phyloP scores from a whole-genome alignment of 2,329 filamentous ascomycete species.

The Clarireedia sp. region DNA sequence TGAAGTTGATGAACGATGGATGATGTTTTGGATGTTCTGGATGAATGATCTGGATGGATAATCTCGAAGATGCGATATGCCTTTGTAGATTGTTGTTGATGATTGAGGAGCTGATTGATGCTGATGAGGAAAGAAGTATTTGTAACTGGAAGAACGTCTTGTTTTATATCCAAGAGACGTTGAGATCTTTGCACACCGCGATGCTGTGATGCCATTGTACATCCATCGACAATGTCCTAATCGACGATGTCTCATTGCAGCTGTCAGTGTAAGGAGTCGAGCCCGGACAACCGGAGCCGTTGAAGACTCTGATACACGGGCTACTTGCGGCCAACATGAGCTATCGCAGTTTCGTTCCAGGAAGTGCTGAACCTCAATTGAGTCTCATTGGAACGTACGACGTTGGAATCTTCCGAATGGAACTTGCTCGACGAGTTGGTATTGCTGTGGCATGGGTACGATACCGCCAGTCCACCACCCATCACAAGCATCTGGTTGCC shows the following conservation, averaged over 20 bases:
- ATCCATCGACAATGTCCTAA: not conserved
- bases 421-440: not conserved
- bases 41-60: not conserved
- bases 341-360: not conserved
- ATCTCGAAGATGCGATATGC: not conserved
- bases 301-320: not conserved
- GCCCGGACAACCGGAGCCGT: not conserved
- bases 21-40: not conserved
- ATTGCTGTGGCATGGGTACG: not conserved
- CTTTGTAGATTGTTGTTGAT: not conserved
- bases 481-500: not conserved
- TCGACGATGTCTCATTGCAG: not conserved
- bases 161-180: not conserved
- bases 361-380: not conserved
- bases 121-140: not conserved
- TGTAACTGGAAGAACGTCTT: not conserved
- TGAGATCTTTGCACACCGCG: not conserved
- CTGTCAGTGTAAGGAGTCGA: not conserved
- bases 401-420: not conserved
- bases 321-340: not conserved
- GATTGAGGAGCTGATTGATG: not conserved
- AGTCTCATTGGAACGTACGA: not conserved
- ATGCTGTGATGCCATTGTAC: not conserved
- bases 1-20: not conserved
- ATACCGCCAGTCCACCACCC: not conserved